Percentiles rank a stretch among this genome's conserved stretches.
Conservation (phyloP, 1,284 basidiomycete genomes). For the Amylostereum chailletii region DNA sequence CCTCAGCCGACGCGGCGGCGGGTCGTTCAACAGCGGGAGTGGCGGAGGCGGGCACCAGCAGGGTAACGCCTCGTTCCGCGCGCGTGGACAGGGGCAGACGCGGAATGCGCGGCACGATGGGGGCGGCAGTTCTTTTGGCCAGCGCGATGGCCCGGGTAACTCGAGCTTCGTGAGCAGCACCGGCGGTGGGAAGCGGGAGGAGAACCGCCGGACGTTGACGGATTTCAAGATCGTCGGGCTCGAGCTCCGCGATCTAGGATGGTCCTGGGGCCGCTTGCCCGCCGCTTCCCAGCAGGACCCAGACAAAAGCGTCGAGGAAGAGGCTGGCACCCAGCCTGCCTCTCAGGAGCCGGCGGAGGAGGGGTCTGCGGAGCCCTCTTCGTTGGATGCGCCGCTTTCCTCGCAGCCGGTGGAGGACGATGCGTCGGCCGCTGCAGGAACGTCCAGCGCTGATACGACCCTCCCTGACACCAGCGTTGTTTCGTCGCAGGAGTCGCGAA, state of each 20-base stretch:
- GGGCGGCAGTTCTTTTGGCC: conserved; percentile 25
- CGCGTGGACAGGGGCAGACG: conserved; percentile 27
- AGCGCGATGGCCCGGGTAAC: conserved; percentile 36
- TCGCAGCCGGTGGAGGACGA: conserved; percentile 21
- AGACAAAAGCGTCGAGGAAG: conserved; percentile 15
- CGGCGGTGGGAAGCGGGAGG: conserved; percentile 63
- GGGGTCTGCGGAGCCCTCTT: conserved; percentile 18
- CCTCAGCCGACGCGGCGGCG: conserved; percentile 54
- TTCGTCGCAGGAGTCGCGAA: conserved; percentile 1
- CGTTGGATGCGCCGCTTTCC: conserved; percentile 1
- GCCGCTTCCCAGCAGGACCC: conserved; percentile 18
- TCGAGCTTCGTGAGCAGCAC: conserved; percentile 25
- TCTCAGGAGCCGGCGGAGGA: conserved; percentile 22
- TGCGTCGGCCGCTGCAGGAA: conserved; percentile 22
- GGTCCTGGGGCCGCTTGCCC: conserved; percentile 62
- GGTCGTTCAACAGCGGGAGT: conserved; percentile 45
- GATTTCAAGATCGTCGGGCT: conserved; percentile 94
- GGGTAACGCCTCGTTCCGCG: conserved; percentile 29
- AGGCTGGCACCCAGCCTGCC: conserved; percentile 1
- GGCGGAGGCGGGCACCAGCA: conserved; percentile 32
- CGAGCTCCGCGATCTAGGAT: conserved; percentile 65
- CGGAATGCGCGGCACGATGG: conserved; percentile 49
- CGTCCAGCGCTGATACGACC: conserved; percentile 3
- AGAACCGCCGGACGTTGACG: conserved; percentile 80
- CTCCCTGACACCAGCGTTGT: background rate